Percentiles rank a stretch among this genome's conserved stretches.
phyloP scores from a whole-genome alignment of 345 rosid genomes.

The Melastoma malabathricum region DNA sequence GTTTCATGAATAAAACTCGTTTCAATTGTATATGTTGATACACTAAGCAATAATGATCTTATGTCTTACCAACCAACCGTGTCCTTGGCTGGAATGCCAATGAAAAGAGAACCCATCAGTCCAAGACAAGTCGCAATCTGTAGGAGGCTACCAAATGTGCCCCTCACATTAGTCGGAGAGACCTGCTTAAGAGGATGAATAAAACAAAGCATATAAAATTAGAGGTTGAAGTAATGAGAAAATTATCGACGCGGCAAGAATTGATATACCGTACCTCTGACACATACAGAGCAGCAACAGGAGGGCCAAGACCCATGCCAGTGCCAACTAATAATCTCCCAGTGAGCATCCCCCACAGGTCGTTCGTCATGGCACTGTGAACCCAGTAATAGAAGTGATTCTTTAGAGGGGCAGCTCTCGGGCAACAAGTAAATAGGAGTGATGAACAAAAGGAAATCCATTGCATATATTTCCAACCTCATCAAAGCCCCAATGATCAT shows the following conservation, averaged over 20 bases:
- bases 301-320: constrained; percentile 89
- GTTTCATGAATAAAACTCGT: too few species aligned
- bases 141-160: constrained; percentile 76
- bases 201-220: constrained; percentile 3
- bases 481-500: constrained; percentile 78
- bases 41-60: background rate
- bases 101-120: constrained; percentile 50
- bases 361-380: constrained; percentile 69
- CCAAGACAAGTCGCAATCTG: constrained; percentile 83
- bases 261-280: constrained; percentile 52
- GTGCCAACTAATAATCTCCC: constrained; percentile 88
- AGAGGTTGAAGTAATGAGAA: constrained; percentile 1
- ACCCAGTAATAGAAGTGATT: background rate
- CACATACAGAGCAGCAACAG: constrained; percentile 86
- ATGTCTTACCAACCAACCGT: constrained; percentile 55
- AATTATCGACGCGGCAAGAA: background rate
- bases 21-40: too few species aligned
- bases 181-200: constrained; percentile 25
- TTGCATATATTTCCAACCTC: constrained; percentile 26
- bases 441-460: too few species aligned
- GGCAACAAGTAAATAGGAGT: background rate
- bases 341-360: constrained; percentile 80
- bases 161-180: constrained; percentile 85
- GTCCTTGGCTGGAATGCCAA: constrained; percentile 76
- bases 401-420: background rate